Base-by-base conservation (phyloP, 2,329 filamentous ascomycete species). In the Colletotrichum agaves region DNA sequence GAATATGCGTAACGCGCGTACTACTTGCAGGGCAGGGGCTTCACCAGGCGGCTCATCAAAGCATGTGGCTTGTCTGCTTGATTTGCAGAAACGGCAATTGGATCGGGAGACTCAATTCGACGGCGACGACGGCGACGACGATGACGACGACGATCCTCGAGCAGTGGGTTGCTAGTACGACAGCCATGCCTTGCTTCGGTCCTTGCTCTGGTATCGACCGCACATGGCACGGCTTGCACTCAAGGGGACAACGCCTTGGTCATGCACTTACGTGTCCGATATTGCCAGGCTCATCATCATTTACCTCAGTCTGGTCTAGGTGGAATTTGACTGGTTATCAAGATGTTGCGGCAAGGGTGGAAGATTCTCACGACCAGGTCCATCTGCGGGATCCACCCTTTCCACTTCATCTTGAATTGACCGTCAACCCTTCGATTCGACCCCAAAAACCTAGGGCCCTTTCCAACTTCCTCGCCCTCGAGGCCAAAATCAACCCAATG, bases 231-330 rank as follows among this genome's bases (percentile, higher is more conserved):
- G 17, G 33, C 50, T 37, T 21, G 11, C 12, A 53, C 12, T n/a
- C 17, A 12, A 53, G 27, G 35, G 23, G n/a, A 27, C 21, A 37
- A 55, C 41, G n/a, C 37, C 52, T 43, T 33, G 44, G 57, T 41
- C 58, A 49, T 47, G 58, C 61, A 61, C 35, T 46, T 58, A 50
- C 59, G 37, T 31, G 37, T 57, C 35, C 17, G 47, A 55, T 53
- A 58, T 64, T 64, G 33, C 17, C 53, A 53, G 46, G 64, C 53
- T 59, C 61, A 55, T 64, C 39, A 19, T 67, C 64, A 64, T 39
- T 52, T 64, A 59, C 33, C 35, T 59, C 53, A 13, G 49, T 50
- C 17, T 49, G 39, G 21, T n/a, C 46, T 63, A 17, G 23, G 8
- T 52, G 19, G 33, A 37, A 39, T 37, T 37, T 33, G 43, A 56